Base-by-base conservation (phyloP, 805 yeast species). In the Clavispora vitiphila region DNA sequence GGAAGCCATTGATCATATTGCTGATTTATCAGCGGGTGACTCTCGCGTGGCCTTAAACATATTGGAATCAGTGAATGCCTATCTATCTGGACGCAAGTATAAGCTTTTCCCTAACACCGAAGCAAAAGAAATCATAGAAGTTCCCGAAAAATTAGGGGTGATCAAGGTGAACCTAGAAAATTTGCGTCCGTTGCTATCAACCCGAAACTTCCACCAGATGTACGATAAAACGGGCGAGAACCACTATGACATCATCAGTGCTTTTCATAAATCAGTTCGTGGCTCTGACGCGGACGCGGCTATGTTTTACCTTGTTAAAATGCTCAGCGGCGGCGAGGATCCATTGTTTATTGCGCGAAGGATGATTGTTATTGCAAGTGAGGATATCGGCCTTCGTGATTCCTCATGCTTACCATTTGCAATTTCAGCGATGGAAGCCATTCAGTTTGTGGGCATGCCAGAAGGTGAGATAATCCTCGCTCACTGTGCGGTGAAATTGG, bases 161-260 rank as follows among this genome's bases (percentile, higher is more conserved):
- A 63, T 74, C 11, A 72, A 71, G 34, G 64, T 77, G 12, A 48
- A 62, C 1, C 56, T 62, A 10, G 66, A 65, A 0, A 47, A 59
- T 14, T 49, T 82, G 30, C 68, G 75, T 38, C 72, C 70, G 2
- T 46, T 69, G 18, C 60, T 47, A 51, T 76, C 38, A 48, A 79
- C 56, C 52, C 70, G 57, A 63, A 78, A 56, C 48, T 69, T 61
- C 42, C 72, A 65, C 37, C 69, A 78, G 62, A 65, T 81, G 51
- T 90, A 91, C 57, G 98, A 93, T 60, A 72, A 86, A 36, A 81
- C 79, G 25, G 97, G 97, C 1, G 99, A 93, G 53, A 78, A 80
- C 4, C 99, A 93, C 60, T 93, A 93, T 61, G 99, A 93, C 59
- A 79, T 96, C 1, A 93, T 93, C 6, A 86, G 96, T 11, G 99